Evolutionary conservation across 2,329 filamentous ascomycete genomes (phyloP), one percentile per base, ranked within the genome.

Genomic region (Sphaerulina populicola): DNA sequence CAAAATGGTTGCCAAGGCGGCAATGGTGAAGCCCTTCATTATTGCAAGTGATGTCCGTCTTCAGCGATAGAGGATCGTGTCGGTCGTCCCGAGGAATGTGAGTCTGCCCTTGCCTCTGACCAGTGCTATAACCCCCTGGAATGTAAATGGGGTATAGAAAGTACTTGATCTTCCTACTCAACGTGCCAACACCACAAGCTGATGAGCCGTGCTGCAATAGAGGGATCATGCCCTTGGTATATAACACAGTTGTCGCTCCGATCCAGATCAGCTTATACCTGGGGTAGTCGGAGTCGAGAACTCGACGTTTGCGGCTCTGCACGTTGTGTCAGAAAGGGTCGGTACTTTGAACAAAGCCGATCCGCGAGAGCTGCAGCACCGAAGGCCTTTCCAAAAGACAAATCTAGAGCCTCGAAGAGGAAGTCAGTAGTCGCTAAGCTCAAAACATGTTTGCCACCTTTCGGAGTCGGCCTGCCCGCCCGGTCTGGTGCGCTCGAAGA

Each of bases 11-110:
- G 57, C 58, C 38, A 62, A 59, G 52, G 53, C 51, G 12, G 58
- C 46, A 12, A 50, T 51, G 15, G 40, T 39, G 42, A 60, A 47
- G 43, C 48, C 56, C 56, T 52, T 63, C 61, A 63, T 63, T 47
- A 41, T 49, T 56, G 51, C 30, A 40, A 47, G 49, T 33, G 15
- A 31, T 11, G 52, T 48, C 57, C 54, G 57, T 44, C 44, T 57
- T 57, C 45, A 52, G 54, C 46, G 40, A 58, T 23, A 23, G 33
- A 33, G 44, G 15, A 35, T 51, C 31, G 10, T 35, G 31, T 52
- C 39, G 46, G 41, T 31, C 42, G 49, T 47, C 46, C 44, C 49
- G 53, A 52, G 49, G 51, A 54, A 54, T 54, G 47, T 55, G 18
- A 40, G 36, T 10, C 44, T 35, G 44, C 39, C 36, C 27, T n/a